Evolutionary conservation across 2,329 filamentous ascomycete genomes (phyloP).

Genomic region (Sporothrix euskadiensis): DNA sequence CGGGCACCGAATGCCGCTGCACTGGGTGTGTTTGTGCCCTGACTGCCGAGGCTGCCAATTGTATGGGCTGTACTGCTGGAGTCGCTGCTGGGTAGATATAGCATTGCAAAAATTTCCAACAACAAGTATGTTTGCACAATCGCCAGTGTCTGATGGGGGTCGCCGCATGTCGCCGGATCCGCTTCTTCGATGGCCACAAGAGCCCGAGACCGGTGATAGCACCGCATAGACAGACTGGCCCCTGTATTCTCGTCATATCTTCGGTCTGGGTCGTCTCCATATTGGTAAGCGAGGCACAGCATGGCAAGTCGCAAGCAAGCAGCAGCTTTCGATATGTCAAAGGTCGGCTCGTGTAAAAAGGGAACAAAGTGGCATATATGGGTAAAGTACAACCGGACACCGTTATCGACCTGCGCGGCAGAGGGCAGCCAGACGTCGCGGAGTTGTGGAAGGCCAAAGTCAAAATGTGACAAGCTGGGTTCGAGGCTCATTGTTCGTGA

Average conservation of each 20-base stretch:
- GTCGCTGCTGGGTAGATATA: slow-evolving; percentile 44
- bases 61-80: slow-evolving; percentile 31
- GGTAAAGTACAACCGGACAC: slow-evolving; percentile 42
- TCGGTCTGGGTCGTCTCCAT: slow-evolving; percentile 43
- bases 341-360: slow-evolving; percentile 43
- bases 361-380: slow-evolving; percentile 43
- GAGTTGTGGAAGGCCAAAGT: slow-evolving; percentile 29
- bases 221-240: slow-evolving; percentile 38
- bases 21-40: neutral
- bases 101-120: slow-evolving; percentile 46
- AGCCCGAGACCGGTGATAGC: slow-evolving; percentile 39
- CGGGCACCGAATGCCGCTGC: neutral
- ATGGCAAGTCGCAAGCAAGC: slow-evolving; percentile 41
- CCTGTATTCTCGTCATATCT: slow-evolving; percentile 36
- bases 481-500: neutral
- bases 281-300: slow-evolving; percentile 44
- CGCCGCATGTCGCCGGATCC: slow-evolving; percentile 28
- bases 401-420: slow-evolving; percentile 37
- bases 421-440: slow-evolving; percentile 40
- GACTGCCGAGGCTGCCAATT: neutral
- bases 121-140: slow-evolving; percentile 44
- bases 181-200: slow-evolving; percentile 36
- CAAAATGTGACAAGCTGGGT: slow-evolving; percentile 14
- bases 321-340: slow-evolving; percentile 36
- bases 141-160: slow-evolving; percentile 31